phyloP scores from a whole-genome alignment of 148 eudicot genomes.

The Oxyria digyna region DNA sequence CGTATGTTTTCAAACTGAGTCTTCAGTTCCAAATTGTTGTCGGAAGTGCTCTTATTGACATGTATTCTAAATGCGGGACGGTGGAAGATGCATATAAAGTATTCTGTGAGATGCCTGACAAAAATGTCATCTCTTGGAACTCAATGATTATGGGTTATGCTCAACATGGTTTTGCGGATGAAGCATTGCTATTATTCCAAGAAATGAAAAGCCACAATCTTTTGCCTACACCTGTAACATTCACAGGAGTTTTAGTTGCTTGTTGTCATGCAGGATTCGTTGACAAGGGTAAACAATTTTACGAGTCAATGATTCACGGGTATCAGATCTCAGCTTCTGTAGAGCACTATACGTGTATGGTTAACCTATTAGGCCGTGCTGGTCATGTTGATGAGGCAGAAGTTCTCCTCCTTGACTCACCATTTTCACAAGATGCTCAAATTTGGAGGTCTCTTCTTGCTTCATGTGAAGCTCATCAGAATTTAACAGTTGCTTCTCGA shows the following conservation, averaged over 20 bases:
- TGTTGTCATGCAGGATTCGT: constrained; percentile 61
- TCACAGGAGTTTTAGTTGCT: constrained; percentile 51
- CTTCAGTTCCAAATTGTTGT: constrained; percentile 23
- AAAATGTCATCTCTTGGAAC: constrained; percentile 36
- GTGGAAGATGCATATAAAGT: constrained; percentile 33
- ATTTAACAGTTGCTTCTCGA: constrained; percentile 48
- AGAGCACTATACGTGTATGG: constrained; percentile 75
- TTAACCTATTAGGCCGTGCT: constrained; percentile 60
- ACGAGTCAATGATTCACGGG: constrained; percentile 38
- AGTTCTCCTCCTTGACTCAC: constrained; percentile 23
- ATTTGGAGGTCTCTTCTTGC: constrained; percentile 77
- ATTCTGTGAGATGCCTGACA: constrained; percentile 29
- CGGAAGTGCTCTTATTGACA: constrained; percentile 37
- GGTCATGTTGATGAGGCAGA: constrained; percentile 42
- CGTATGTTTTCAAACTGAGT: constrained; percentile 25
- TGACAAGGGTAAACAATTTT: constrained; percentile 40
- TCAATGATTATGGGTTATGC: constrained; percentile 38
- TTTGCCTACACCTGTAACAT: constrained; percentile 25
- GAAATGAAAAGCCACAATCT: constrained; percentile 26
- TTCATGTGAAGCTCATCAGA: constrained; percentile 56
- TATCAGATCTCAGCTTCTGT: constrained; percentile 42
- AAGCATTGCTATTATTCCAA: constrained; percentile 32
- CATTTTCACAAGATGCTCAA: constrained; percentile 39
- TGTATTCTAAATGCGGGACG: constrained; percentile 38
- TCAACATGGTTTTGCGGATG: constrained; percentile 29